Evolutionary conservation across 148 eudicot species (phyloP).

Genomic region (Camellia sinensis): DNA sequence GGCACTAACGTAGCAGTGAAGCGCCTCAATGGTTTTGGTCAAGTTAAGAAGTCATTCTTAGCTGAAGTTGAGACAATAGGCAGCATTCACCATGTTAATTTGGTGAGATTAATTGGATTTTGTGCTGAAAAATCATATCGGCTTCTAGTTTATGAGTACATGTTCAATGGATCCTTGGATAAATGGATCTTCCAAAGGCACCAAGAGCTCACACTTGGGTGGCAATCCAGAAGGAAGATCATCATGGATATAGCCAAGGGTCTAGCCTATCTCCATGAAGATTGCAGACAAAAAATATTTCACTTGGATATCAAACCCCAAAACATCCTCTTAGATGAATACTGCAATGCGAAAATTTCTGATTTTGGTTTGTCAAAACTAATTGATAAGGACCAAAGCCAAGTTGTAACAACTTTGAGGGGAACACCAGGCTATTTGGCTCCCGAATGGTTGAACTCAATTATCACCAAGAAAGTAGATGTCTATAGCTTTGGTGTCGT

Average conservation of each 20-base stretch:
- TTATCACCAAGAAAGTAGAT: no score
- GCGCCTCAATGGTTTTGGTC: no score
- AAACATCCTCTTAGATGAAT: constrained; percentile 4
- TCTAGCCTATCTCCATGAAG: constrained; percentile 17
- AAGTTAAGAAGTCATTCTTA: no score
- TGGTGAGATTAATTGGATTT: constrained; percentile 20
- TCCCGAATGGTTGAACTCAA: no score
- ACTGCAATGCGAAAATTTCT: background rate
- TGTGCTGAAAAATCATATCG: constrained; percentile 10
- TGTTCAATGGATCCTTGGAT: constrained; percentile 27
- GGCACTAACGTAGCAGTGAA: no score
- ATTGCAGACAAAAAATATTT: constrained; percentile 14
- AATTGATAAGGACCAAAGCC: constrained; percentile 15
- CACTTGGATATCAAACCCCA: constrained; percentile 20
- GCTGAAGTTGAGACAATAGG: no score
- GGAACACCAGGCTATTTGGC: no score
- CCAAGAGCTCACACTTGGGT: background rate
- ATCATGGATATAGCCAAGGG: constrained; percentile 6
- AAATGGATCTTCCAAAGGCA: constrained; percentile 8
- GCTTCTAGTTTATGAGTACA: constrained; percentile 23
- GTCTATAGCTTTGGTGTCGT: no score
- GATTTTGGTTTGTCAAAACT: constrained; percentile 21
- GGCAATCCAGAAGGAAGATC: background rate
- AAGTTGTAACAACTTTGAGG: constrained; percentile 5
- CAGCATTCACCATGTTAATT: constrained; percentile 26